Conservation (phyloP, 345 rosid species). For the Physaria fendleri region DNA sequence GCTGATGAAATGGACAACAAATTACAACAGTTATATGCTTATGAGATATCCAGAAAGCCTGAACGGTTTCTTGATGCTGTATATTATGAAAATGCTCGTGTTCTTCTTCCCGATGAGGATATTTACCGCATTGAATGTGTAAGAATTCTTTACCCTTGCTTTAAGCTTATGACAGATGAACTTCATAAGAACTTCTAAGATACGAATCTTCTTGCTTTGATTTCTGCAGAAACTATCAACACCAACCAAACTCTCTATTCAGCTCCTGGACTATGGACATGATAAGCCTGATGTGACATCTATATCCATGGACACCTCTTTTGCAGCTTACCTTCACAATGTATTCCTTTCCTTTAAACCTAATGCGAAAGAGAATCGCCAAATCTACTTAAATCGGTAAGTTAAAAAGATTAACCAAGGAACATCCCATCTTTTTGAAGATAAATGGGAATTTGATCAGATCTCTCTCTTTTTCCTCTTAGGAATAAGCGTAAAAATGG, state of each 20-base stretch:
- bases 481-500: slow-evolving; percentile 57
- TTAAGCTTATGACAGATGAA: background rate
- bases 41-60: slow-evolving; percentile 73
- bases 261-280: slow-evolving; percentile 82
- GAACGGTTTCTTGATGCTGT: slow-evolving; percentile 62
- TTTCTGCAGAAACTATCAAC: slow-evolving; percentile 47
- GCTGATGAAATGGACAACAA: slow-evolving; percentile 87
- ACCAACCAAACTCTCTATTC: slow-evolving; percentile 59
- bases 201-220: background rate
- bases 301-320: slow-evolving; percentile 74
- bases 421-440: background rate
- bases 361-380: slow-evolving; percentile 50
- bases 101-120: slow-evolving; percentile 81
- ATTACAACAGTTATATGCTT: slow-evolving; percentile 72
- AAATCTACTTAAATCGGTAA: slow-evolving; percentile 75
- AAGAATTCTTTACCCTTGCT: slow-evolving; percentile 27
- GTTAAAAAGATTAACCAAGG: slow-evolving; percentile 4
- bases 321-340: slow-evolving; percentile 67
- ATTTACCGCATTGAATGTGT: slow-evolving; percentile 93
- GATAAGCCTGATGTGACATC: slow-evolving; percentile 93
- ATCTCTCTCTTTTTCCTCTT: slow-evolving; percentile 21
- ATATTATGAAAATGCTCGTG: slow-evolving; percentile 77
- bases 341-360: slow-evolving; percentile 60
- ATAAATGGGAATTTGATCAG: background rate
- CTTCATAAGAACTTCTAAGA: background rate